Conservation (phyloP, 2,329 filamentous ascomycete species). For the Penicillium sp. region DNA sequence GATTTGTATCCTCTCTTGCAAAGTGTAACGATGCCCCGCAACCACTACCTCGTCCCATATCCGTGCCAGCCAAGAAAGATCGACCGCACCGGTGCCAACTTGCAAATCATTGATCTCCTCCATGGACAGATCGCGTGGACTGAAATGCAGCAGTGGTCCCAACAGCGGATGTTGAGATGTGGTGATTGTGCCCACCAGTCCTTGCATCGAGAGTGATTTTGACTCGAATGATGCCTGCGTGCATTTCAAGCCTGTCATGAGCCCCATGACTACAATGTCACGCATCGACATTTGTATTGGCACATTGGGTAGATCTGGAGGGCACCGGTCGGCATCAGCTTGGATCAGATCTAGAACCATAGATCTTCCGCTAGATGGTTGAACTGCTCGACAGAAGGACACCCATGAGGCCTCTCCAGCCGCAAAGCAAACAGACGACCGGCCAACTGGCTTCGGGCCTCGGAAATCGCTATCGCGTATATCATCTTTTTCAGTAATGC, state of each 20-base stretch:
- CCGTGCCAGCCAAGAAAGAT: conserved; percentile 3
- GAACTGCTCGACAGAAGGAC: conserved; percentile 9
- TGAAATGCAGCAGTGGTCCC: conserved; percentile 10
- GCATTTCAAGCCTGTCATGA: conserved; percentile 13
- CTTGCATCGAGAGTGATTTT: conserved; percentile 11
- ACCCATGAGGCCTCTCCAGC: conserved; percentile 10
- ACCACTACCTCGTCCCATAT: conserved; percentile 9
- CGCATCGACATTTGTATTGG: conserved; percentile 13
- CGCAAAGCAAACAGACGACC: neutral
- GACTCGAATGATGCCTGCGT: conserved; percentile 8
- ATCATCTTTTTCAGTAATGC: neutral
- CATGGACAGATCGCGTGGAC: neutral
- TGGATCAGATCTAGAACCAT: conserved; percentile 8
- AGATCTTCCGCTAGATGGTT: conserved; percentile 2
- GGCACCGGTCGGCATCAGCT: conserved; percentile 9
- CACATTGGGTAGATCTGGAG: conserved; percentile 6
- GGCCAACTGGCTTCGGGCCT: neutral
- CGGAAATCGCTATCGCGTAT: too few relatives aligned
- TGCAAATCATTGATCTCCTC: neutral
- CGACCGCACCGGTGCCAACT: neutral
- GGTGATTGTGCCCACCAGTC: conserved; percentile 6
- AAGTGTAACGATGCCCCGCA: conserved; percentile 7
- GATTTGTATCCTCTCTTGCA: neutral
- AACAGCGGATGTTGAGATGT: conserved; percentile 9
- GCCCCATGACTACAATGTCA: conserved; percentile 6